phyloP scores from a whole-genome alignment of 2,329 filamentous ascomycete species.

The Fusarium sambucinum region DNA sequence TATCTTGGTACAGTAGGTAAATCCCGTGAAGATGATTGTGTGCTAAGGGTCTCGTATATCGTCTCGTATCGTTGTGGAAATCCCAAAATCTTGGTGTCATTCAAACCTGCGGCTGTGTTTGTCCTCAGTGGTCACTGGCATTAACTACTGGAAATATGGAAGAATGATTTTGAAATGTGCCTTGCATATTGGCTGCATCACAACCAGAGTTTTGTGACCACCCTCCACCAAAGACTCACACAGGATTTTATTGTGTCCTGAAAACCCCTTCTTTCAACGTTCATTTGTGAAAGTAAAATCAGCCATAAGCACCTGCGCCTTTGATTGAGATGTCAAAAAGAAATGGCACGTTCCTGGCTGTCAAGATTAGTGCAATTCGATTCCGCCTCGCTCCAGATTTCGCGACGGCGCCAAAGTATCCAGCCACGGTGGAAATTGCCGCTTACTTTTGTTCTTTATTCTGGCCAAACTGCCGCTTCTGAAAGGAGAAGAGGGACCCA shows the following conservation, averaged over 20 bases:
- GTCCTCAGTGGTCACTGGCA: too few relatives aligned
- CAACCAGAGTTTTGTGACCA: background rate
- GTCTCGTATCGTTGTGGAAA: background rate
- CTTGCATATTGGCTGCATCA: conserved; percentile 4
- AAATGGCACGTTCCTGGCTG: conserved; percentile 13
- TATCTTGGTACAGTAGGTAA: background rate
- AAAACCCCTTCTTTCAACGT: accelerated
- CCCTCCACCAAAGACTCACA: background rate
- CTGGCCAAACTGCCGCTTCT: background rate
- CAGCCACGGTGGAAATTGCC: conserved; percentile 10
- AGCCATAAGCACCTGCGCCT: background rate
- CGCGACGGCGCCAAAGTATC: conserved; percentile 5
- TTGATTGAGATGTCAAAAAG: background rate
- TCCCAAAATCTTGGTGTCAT: background rate
- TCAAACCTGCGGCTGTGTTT: too few relatives aligned
- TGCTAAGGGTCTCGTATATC: background rate
- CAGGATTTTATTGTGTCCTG: background rate
- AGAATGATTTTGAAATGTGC: background rate
- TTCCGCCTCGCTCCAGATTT: background rate
- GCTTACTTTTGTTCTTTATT: background rate
- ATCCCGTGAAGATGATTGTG: background rate
- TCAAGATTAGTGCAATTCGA: background rate
- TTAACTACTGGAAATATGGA: background rate
- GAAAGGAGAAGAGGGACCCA: background rate
- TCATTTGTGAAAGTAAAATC: background rate